Conservation (phyloP, 805 yeast species). For the Clavispora asparagi region DNA sequence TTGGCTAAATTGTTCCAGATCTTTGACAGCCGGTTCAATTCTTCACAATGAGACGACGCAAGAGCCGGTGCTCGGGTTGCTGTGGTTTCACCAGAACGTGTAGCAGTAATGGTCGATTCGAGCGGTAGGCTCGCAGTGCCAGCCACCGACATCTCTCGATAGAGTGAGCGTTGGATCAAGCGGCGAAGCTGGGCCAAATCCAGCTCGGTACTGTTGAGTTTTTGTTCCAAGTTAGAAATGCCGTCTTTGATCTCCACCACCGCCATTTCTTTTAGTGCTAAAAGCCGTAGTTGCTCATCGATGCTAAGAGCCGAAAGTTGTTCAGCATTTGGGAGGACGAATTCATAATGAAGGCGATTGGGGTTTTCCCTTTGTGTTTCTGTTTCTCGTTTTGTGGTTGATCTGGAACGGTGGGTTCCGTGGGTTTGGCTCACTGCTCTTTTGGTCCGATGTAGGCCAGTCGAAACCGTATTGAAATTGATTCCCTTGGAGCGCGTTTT, state of each 20-base stretch:
- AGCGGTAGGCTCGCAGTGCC: not conserved
- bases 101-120: not conserved
- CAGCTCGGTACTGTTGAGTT: conserved; percentile 37
- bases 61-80: not conserved
- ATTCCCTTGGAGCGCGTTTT: conserved; percentile 26
- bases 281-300: conserved; percentile 49
- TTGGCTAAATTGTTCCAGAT: conserved; percentile 34
- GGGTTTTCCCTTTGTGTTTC: not conserved
- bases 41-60: not conserved
- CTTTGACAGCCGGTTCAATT: conserved; percentile 5
- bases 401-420: not conserved
- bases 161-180: conserved; percentile 42
- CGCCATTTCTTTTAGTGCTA: conserved; percentile 67
- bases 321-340: conserved; percentile 28
- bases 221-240: conserved; percentile 38
- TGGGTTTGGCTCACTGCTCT: not conserved
- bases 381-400: not conserved
- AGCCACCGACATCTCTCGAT: conserved; percentile 30
- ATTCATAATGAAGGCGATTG: conserved; percentile 16
- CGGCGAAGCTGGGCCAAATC: conserved; percentile 50
- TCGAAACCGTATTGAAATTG: conserved; percentile 20
- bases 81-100: not conserved
- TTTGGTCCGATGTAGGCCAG: not conserved
- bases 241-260: conserved; percentile 59
- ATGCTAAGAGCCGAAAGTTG: conserved; percentile 27